A percentile compares a stretch with the other conserved stretches of the same genome.
Conservation (phyloP, 768 basidiomycete genomes). For the Myochromella boudieri region DNA sequence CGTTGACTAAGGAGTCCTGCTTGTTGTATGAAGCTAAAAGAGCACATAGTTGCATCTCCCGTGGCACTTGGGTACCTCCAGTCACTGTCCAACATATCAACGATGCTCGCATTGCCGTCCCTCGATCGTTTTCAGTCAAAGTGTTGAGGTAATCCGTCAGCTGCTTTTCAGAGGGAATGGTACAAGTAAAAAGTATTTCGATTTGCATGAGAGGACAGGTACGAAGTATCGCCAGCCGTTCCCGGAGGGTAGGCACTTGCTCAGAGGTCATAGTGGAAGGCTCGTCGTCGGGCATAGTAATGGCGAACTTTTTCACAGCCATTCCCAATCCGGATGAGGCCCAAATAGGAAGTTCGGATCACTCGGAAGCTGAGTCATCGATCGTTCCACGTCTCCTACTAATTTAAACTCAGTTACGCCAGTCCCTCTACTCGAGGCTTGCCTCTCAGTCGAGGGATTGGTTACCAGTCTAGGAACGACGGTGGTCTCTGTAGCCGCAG, state of each 20-base stretch:
- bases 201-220: background rate
- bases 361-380: no score
- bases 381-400: no score
- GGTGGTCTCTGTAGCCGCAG: no score
- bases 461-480: no score
- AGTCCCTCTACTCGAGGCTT: no score
- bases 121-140: background rate
- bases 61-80: constrained; percentile 17
- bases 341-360: no score
- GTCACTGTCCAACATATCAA: constrained; percentile 9
- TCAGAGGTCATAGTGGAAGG: no score
- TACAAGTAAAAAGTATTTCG: background rate
- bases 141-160: constrained; percentile 3
- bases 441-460: no score
- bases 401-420: no score
- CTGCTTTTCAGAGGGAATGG: background rate
- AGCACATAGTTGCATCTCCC: constrained; percentile 22
- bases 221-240: background rate
- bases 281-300: no score
- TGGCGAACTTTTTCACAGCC: no score
- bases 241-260: background rate
- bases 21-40: constrained; percentile 18
- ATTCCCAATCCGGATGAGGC: no score
- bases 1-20: constrained; percentile 18
- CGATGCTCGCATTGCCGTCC: background rate